Conservation (phyloP, 352 stramenopile genomes). For the Chrysophaeum taylorii region DNA sequence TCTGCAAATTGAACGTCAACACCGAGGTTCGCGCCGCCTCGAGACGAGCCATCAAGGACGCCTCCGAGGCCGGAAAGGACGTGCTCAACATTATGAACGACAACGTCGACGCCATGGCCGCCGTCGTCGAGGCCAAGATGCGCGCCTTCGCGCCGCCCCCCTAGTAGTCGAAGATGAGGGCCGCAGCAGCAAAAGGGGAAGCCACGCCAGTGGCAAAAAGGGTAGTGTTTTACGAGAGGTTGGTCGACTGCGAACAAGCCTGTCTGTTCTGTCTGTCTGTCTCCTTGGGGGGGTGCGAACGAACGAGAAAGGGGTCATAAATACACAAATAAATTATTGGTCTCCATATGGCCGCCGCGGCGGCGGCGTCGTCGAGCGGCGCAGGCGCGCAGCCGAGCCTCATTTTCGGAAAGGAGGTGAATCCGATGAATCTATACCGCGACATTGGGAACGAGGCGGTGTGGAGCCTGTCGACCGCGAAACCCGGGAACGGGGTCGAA, state of each 20-base stretch:
- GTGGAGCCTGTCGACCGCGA: conserved; percentile 89
- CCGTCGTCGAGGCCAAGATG: background rate
- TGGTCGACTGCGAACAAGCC: too few species aligned
- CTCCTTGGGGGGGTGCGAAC: too few species aligned
- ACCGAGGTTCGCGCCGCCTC: conserved; percentile 28
- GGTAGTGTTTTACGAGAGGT: too few species aligned
- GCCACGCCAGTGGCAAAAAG: too few species aligned
- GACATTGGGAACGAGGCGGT: conserved; percentile 48
- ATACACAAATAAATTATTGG: background rate
- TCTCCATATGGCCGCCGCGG: background rate
- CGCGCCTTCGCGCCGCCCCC: background rate
- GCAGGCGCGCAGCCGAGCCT: background rate
- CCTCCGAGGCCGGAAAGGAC: background rate
- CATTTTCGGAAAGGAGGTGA: too few species aligned
- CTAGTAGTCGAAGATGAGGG: background rate
- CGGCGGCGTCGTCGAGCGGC: background rate
- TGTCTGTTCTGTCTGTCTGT: too few species aligned
- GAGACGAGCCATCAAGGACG: background rate
- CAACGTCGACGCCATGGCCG: background rate
- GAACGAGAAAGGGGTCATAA: too few species aligned
- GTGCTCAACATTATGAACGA: conserved; percentile 24
- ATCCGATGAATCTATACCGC: background rate
- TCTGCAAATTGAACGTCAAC: conserved; percentile 37
- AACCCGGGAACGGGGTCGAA: conserved; percentile 92
- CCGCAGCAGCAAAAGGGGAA: too few species aligned